Base-by-base conservation (phyloP, 768 basidiomycete species). In the Leucocoprinus birnbaumii region DNA sequence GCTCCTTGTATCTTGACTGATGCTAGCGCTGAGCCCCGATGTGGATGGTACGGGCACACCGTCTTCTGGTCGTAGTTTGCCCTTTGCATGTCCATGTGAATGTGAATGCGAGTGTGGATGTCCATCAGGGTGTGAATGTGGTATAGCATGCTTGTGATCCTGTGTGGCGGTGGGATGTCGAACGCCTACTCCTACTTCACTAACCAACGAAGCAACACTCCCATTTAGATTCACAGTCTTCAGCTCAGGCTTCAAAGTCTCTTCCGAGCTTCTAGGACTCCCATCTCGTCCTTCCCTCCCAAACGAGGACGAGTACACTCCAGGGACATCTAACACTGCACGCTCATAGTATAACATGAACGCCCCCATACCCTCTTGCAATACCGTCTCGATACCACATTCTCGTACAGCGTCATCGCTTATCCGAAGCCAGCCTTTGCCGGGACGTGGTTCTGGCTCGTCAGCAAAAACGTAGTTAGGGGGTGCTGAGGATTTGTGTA, bases 311-410 rank as follows among this genome's bases (percentile, higher is more conserved):
- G 37, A 47, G 45, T 71, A 71, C 21, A 67, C 58, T 2, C 67
- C 66, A 2, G 63, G 61, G 16, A 53, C 53, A 6, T 69, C 65
- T 25, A 68, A 62, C 27, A 73, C 66, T 34, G 72, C 76, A 26
- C 85, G 80, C 75, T 99, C 96, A 63, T 98, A 99, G 65, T 92
- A 98, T 37, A 98, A 78, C 90, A 99, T 91, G 69, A 98, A 96
- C 58, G 83, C 90, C n/a, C 72, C 73, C 18, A 80, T 75, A 50
- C 86, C 88, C 77, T 89, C 89, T 65, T 77, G 72, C 51, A 91
- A 69, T 64, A 92, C 91, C 51, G 75, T 73, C 71, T 88, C 84
- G 51, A 94, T 78, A 24, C 87, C 87, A 35, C 85, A 84, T 62
- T 92, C 88, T 26, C 78, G 73, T 51, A 94, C 91, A 3, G 80